These are phyloP conservation scores for Xerocomus spinulosus DNA, from an alignment of 768 basidiomycete genomes.

Conservation along the genomic window DNA sequence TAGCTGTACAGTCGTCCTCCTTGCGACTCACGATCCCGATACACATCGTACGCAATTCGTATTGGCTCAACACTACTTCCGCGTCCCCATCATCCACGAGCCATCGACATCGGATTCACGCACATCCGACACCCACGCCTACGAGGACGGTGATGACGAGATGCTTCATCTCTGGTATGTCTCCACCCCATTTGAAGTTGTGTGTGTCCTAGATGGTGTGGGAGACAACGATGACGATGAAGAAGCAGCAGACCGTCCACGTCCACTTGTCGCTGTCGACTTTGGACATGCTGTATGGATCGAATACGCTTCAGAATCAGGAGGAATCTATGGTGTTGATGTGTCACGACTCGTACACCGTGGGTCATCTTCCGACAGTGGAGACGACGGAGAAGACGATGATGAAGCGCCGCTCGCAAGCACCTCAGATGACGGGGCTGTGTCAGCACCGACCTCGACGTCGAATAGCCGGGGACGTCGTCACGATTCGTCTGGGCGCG, in stretches of 20 bases:
- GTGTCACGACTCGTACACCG: conserved; percentile 29
- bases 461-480: conserved; percentile 3
- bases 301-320: conserved; percentile 44
- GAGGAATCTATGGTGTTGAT: conserved; percentile 27
- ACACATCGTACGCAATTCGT: conserved; percentile 60
- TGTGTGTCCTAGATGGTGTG: conserved; percentile 52
- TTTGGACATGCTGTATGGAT: conserved; percentile 89
- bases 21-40: conserved; percentile 56
- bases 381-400: conserved; percentile 25
- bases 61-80: conserved; percentile 72
- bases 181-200: conserved; percentile 65
- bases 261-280: conserved; percentile 76
- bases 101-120: conserved; percentile 9
- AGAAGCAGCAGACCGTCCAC: conserved; percentile 43
- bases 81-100: conserved; percentile 49
- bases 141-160: conserved; percentile 40
- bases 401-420: conserved; percentile 12
- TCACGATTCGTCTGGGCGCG: background rate
- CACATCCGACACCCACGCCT: background rate
- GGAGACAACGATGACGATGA: conserved; percentile 31
- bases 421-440: conserved; percentile 8
- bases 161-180: conserved; percentile 71
- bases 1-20: conserved; percentile 68
- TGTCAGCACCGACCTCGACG: background rate
- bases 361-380: conserved; percentile 22